Conservation (phyloP, 2,329 filamentous ascomycete species). For the Microsporum audouinii region DNA sequence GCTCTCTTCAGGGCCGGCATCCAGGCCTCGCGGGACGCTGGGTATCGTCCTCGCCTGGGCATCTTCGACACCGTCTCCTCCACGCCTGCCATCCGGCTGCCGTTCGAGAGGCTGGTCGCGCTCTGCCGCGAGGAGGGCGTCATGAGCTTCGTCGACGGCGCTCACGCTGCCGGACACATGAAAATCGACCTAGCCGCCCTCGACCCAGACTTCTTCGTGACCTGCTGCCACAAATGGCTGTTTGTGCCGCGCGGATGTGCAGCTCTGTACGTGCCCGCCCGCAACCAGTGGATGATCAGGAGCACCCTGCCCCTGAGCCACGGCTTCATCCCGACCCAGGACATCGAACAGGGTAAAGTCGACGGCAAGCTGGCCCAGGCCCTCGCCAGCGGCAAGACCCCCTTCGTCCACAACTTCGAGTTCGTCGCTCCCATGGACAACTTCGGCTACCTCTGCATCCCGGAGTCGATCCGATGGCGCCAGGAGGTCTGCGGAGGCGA, state of each 20-base stretch:
- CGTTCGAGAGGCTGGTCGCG: slow-evolving; percentile 56
- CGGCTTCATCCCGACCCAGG: slow-evolving; percentile 49
- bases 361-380: neutral
- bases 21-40: slow-evolving; percentile 40
- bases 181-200: slow-evolving; percentile 53
- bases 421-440: slow-evolving; percentile 67
- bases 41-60: slow-evolving; percentile 55
- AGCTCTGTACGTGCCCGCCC: slow-evolving; percentile 62
- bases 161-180: slow-evolving; percentile 74
- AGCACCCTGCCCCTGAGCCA: slow-evolving; percentile 70
- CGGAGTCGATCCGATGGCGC: slow-evolving; percentile 61
- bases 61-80: slow-evolving; percentile 76
- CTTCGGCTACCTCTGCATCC: slow-evolving; percentile 60
- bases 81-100: slow-evolving; percentile 65
- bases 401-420: slow-evolving; percentile 52
- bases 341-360: slow-evolving; percentile 12
- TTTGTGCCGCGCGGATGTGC: slow-evolving; percentile 68
- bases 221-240: slow-evolving; percentile 88
- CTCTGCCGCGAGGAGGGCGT: slow-evolving; percentile 57
- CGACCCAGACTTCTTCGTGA: slow-evolving; percentile 75
- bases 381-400: neutral
- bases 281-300: slow-evolving; percentile 65
- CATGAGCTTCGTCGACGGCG: slow-evolving; percentile 67
- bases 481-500: slow-evolving; percentile 61
- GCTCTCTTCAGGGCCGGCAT: slow-evolving; percentile 50